Base-by-base conservation (phyloP, 2,329 filamentous ascomycete species). In the Colletotrichum spinosum region DNA sequence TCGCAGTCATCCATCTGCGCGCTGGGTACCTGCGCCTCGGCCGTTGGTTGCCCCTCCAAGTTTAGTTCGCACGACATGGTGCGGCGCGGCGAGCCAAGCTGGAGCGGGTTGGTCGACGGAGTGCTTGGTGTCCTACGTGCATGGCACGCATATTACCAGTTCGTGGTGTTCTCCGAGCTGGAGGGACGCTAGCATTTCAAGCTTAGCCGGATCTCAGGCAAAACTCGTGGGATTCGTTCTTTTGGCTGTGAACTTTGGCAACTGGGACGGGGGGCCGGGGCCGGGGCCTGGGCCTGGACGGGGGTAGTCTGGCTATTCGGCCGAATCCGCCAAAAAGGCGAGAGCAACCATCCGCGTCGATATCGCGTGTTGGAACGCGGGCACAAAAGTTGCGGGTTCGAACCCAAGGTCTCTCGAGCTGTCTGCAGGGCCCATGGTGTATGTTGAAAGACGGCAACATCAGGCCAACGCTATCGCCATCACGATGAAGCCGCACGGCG, bases 101-200 rank as follows among this genome's bases (percentile, higher is more conserved):
- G 25, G 25, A 25, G 25, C 25, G 25, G 51, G 42, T 60, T 38
- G 48, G 49, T 39, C 15, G 41, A 46, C 48, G 55, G 38, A 41
- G 25, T 25, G 25, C 4, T 25, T 25, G 25, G 25, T 25, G 25
- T 25, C 25, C 25, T 25, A 25, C 25, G 42, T n/a, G 9, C 11
- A n/a, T 44, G 42, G 4, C 13, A 15, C 42, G 13, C 8, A 15
- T 44, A 8, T 8, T 6, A n/a, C 15, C 17, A 17, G 13, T 46
- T n/a, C n/a, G 51, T 46, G 51, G 35, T 61, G 38, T 10, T 41
- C 56, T 35, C 52, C 62, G 44, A 39, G 58, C 48, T 52, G 33
- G 41, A 62, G 46, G 63, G 37, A 66, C 63, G 63, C 63, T 57
- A 66, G 52, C 33, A 54, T 49, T 53, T 63, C 58, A 66, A 66